phyloP scores from a whole-genome alignment of 768 basidiomycete species.

The Naematelia encephala region DNA sequence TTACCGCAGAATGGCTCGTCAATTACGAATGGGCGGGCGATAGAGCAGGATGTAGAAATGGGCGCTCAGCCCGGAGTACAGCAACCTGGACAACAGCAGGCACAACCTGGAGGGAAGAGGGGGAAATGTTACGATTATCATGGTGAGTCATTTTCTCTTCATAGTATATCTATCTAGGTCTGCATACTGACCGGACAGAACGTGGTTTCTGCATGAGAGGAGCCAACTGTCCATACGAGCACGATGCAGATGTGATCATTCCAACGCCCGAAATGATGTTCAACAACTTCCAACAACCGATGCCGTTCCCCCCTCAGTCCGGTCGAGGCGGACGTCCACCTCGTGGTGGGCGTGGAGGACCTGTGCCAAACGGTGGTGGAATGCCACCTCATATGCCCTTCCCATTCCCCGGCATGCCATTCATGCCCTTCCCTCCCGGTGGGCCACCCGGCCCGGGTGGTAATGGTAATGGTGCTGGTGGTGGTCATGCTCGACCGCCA shows the following conservation, averaged over 20 bases:
- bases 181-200: constrained; percentile 56
- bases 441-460: constrained; percentile 3
- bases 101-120: constrained; percentile 2
- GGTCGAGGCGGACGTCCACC: constrained; percentile 19
- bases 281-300: constrained; percentile 11
- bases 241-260: constrained; percentile 73
- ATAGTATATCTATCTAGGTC: constrained; percentile 17
- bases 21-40: constrained; percentile 3
- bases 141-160: constrained; percentile 59
- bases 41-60: constrained; percentile 22
- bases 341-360: constrained; percentile 30
- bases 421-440: constrained; percentile 24
- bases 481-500: constrained; percentile 57
- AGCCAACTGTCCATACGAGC: constrained; percentile 83
- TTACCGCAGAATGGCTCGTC: constrained; percentile 25
- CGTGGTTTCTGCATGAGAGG: constrained; percentile 88
- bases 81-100: neutral
- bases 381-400: neutral
- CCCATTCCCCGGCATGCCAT: constrained; percentile 16
- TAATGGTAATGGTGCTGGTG: constrained; percentile 57
- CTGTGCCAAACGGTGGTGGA: constrained; percentile 7
- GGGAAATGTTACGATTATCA: constrained; percentile 88
- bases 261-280: constrained; percentile 57
- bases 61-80: constrained; percentile 7
- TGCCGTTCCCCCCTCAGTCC: constrained; percentile 5